A percentile compares a stretch with the other conserved stretches of the same genome.
phyloP scores from a whole-genome alignment of 768 basidiomycete genomes.

The Panellus pusillus region DNA sequence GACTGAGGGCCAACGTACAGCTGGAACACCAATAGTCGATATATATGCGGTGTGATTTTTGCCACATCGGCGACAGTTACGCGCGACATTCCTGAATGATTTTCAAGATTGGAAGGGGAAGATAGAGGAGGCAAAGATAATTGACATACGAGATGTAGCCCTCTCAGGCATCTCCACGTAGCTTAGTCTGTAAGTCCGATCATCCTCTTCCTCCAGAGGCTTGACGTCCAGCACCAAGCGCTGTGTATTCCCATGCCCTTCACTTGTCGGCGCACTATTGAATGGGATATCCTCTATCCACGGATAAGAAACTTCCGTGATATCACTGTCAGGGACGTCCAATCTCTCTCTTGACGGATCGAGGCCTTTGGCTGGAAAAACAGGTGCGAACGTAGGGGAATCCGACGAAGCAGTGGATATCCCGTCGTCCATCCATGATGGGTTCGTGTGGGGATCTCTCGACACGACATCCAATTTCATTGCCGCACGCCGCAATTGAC shows the following conservation, averaged over 20 bases:
- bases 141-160: no score
- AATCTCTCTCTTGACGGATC: slow-evolving; percentile 15
- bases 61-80: slow-evolving; percentile 26
- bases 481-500: neutral
- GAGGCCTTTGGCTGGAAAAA: neutral
- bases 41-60: slow-evolving; percentile 44
- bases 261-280: neutral
- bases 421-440: slow-evolving; percentile 7
- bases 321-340: slow-evolving; percentile 5
- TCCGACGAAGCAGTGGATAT: slow-evolving; percentile 33
- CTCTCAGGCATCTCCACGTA: no score
- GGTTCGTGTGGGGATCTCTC: neutral
- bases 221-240: neutral
- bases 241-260: neutral
- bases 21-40: slow-evolving; percentile 57
- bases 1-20: slow-evolving; percentile 35
- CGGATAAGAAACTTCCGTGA: slow-evolving; percentile 15
- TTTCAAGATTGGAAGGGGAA: slow-evolving; percentile 1
- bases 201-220: neutral
- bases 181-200: neutral
- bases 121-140: no score
- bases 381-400: slow-evolving; percentile 34
- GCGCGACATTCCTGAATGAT: slow-evolving; percentile 24
- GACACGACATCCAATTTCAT: neutral
- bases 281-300: slow-evolving; percentile 3